phyloP scores from a whole-genome alignment of 106 monocot species.

The Agapanthus africanus region DNA sequence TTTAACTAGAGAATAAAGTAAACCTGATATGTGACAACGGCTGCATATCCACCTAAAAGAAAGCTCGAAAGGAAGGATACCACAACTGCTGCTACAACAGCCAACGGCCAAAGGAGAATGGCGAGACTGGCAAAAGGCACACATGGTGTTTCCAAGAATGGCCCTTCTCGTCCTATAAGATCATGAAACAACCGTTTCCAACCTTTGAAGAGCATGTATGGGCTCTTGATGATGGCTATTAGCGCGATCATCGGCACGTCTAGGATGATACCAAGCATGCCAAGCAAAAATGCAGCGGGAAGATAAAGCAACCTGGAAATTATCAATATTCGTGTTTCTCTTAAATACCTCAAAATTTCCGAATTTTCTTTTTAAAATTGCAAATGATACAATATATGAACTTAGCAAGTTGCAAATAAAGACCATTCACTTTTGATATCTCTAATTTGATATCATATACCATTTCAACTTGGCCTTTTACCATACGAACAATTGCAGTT shows the following conservation, averaged over 20 bases:
- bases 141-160: constrained; percentile 93
- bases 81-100: constrained; percentile 57
- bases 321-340: too few species aligned
- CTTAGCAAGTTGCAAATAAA: too few species aligned
- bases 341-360: too few species aligned
- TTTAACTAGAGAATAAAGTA: constrained; percentile 1
- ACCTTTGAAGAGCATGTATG: constrained; percentile 89
- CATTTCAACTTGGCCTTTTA: too few species aligned
- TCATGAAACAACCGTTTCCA: constrained; percentile 85
- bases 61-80: constrained; percentile 70
- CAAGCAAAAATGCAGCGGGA: constrained; percentile 44
- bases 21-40: constrained; percentile 82
- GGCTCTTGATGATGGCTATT: constrained; percentile 65
- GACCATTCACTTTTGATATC: too few species aligned
- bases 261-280: constrained; percentile 50
- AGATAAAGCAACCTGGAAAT: constrained; percentile 45
- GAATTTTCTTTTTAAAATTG: too few species aligned
- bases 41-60: constrained; percentile 70
- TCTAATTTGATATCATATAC: too few species aligned
- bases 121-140: constrained; percentile 96
- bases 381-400: too few species aligned
- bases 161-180: constrained; percentile 90
- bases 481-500: too few species aligned
- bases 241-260: constrained; percentile 59
- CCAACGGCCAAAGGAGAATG: constrained; percentile 86